phyloP scores from a whole-genome alignment of 2,329 filamentous ascomycete genomes.

The Pseudogymnoascus sp. region DNA sequence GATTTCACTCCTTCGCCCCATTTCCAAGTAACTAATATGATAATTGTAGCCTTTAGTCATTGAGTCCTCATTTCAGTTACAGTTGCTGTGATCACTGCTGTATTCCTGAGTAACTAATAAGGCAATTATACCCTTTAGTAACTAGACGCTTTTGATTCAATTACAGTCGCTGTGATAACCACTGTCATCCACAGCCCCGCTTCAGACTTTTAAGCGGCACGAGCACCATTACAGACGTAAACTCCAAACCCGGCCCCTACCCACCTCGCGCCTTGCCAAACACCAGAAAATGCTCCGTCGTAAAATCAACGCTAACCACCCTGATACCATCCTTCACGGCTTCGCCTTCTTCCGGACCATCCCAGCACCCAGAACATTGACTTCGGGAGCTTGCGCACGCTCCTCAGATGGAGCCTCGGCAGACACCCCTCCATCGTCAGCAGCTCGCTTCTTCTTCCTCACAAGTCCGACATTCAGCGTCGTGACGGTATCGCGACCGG shows the following conservation, averaged over 20 bases:
- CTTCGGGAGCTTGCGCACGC: constrained; percentile 13
- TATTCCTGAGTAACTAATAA: not conserved
- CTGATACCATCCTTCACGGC: not conserved
- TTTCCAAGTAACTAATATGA: not conserved
- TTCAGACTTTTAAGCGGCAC: not conserved
- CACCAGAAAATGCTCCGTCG: not conserved
- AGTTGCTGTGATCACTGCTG: not conserved
- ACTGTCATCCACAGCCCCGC: not conserved
- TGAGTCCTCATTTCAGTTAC: not conserved
- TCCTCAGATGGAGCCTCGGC: constrained; percentile 1
- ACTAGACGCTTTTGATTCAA: not conserved
- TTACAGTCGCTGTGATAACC: not conserved
- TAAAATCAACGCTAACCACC: not conserved
- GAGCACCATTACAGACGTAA: not conserved
- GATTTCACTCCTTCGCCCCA: too few species aligned
- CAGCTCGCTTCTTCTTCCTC: constrained; percentile 42
- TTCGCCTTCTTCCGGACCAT: constrained; percentile 52
- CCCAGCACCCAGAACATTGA: constrained; percentile 42
- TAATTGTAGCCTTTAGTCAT: not conserved
- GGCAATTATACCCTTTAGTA: not conserved
- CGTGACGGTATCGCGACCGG: constrained; percentile 12
- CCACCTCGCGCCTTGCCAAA: not conserved
- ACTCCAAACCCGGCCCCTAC: not conserved
- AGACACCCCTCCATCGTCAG: constrained; percentile 14
- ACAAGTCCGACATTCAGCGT: constrained; percentile 34